Conservation (phyloP, 106 monocot species). For the Acorus calamus region DNA sequence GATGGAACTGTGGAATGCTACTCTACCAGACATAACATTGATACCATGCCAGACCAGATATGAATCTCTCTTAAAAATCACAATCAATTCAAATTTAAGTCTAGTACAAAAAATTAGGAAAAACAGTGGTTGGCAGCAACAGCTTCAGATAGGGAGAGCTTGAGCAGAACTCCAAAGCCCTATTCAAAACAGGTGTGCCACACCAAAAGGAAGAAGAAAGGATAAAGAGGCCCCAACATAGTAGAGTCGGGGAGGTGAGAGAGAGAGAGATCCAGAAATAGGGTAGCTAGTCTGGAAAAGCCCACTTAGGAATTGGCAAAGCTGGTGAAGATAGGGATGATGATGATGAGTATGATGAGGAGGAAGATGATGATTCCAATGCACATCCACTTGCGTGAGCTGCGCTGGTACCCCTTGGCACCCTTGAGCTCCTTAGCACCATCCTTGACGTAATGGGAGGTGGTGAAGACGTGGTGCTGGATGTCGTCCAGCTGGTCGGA, state of each 20-base stretch:
- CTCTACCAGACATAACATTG: no score
- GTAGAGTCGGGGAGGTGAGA: no score
- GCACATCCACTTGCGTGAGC: conserved; percentile 14
- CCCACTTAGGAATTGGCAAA: conserved; percentile 3
- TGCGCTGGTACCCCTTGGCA: conserved; percentile 5
- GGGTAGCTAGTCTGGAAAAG: no score
- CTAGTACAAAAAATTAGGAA: no score
- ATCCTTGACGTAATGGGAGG: conserved; percentile 8
- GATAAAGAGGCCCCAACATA: no score
- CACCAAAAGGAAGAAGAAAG: no score
- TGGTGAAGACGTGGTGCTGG: conserved; percentile 10
- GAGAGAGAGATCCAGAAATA: no score
- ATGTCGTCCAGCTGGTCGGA: conserved; percentile 8
- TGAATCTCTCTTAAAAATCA: no score
- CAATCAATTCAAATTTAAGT: no score
- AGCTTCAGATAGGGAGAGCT: conserved; percentile 3
- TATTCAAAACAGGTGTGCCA: not conserved
- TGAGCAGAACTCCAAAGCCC: conserved; percentile 9
- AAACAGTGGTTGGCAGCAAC: no score
- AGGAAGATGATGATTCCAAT: conserved; percentile 3
- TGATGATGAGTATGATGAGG: conserved; percentile 2
- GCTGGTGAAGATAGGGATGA: conserved; percentile 5
- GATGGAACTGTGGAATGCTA: no score
- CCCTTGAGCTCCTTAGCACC: conserved; percentile 3
- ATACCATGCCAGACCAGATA: no score